Percentiles rank a stretch among this genome's conserved stretches.
These are phyloP conservation scores for Gracilaria domingensis DNA, from an alignment of 23 red algal species.

Conservation along the genomic window DNA sequence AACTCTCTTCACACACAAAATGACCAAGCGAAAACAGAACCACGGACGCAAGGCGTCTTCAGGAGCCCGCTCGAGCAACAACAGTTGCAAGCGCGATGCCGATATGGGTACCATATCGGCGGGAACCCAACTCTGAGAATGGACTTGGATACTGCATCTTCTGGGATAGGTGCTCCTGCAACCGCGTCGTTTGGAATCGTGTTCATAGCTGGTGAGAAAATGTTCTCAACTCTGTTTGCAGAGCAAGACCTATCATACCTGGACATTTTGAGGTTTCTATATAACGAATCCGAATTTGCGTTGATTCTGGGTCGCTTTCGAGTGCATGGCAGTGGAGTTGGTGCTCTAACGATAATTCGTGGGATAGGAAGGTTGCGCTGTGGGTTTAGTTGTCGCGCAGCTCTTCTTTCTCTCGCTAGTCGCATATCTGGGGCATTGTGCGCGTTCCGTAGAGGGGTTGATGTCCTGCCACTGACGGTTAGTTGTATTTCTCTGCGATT, in stretches of 20 bases:
- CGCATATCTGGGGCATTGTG: slow-evolving; percentile 20
- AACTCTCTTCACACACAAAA: too few relatives aligned
- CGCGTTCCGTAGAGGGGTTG: slow-evolving; percentile 34
- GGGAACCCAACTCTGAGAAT: neutral
- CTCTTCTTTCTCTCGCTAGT: neutral
- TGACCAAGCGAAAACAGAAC: too few relatives aligned
- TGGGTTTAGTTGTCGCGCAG: neutral
- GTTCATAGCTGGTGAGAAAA: neutral
- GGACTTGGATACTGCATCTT: neutral
- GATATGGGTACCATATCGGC: neutral
- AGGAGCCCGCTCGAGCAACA: too few relatives aligned
- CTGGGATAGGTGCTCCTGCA: neutral
- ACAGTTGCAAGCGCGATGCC: neutral
- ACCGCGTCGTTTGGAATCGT: neutral
- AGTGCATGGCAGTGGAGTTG: neutral
- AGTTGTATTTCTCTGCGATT: neutral
- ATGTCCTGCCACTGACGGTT: slow-evolving; percentile 37
- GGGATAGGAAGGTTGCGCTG: neutral
- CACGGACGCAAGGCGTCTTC: too few relatives aligned
- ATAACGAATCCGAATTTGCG: neutral
- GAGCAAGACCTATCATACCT: neutral
- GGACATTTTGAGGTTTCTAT: neutral
- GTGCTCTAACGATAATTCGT: neutral
- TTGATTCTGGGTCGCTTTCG: neutral
- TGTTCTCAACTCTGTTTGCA: neutral